These are phyloP conservation scores for Escallonia herrerae DNA, from an alignment of 129 eudicot genomes.

Conservation along the genomic window DNA sequence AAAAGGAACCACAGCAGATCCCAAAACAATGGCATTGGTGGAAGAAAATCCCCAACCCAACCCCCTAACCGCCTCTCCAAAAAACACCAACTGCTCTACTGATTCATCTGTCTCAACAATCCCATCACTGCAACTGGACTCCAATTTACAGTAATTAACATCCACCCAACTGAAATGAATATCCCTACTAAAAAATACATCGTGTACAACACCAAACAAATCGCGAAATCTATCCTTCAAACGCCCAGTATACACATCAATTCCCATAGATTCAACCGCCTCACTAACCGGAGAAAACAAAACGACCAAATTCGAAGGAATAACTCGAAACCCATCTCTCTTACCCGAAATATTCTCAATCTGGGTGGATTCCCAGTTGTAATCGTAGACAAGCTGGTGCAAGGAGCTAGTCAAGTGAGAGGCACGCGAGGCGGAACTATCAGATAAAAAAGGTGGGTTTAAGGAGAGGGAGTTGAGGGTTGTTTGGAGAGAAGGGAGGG, in stretches of 20 bases:
- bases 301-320: slow-evolving; percentile 62
- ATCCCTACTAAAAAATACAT: slow-evolving; percentile 45
- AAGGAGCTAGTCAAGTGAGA: slow-evolving; percentile 35
- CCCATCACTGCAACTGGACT: slow-evolving; percentile 1
- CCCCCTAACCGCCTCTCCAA: slow-evolving; percentile 35
- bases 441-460: not conserved
- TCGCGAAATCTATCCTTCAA: slow-evolving; percentile 29
- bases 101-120: slow-evolving; percentile 11
- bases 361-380: slow-evolving; percentile 48
- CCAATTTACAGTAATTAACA: slow-evolving; percentile 13
- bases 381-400: slow-evolving; percentile 58
- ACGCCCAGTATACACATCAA: slow-evolving; percentile 21
- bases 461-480: slow-evolving; percentile 31
- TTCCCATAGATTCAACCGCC: slow-evolving; percentile 40
- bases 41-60: slow-evolving; percentile 86
- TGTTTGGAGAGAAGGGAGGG: slow-evolving; percentile 33
- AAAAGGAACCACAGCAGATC: slow-evolving; percentile 73
- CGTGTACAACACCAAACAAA: slow-evolving; percentile 36
- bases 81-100: slow-evolving; percentile 10
- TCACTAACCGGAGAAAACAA: slow-evolving; percentile 57
- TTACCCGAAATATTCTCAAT: slow-evolving; percentile 26
- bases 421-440: slow-evolving; percentile 13
- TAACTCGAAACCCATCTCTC: not conserved
- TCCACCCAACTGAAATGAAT: slow-evolving; percentile 80
- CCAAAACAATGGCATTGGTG: slow-evolving; percentile 48